Conservation (phyloP, 192 early-diverging fungal species). For the Obelidium mucronatum region DNA sequence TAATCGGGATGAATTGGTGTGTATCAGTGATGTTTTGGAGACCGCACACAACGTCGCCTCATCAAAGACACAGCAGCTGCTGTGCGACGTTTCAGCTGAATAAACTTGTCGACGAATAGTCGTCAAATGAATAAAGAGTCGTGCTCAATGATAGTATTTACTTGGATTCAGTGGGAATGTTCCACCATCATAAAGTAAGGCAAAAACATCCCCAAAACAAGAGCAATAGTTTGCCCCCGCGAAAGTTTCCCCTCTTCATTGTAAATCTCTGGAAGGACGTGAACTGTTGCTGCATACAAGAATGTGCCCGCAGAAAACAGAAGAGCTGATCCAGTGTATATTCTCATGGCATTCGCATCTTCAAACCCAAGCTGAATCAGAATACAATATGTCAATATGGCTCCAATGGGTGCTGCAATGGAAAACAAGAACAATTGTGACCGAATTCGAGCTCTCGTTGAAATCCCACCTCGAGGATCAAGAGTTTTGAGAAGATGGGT, state of each 20-base stretch:
- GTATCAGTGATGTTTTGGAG: too few relatives aligned
- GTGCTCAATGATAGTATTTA: too few relatives aligned
- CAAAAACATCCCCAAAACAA: conserved; percentile 59
- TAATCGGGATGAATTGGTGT: too few relatives aligned
- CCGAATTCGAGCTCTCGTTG: conserved; percentile 64
- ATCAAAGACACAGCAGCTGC: too few relatives aligned
- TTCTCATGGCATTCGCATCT: conserved; percentile 58
- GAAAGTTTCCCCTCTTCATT: conserved; percentile 41
- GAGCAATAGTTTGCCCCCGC: conserved; percentile 48
- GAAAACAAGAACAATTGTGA: conserved; percentile 84
- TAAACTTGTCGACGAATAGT: too few relatives aligned
- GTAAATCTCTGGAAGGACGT: conserved; percentile 75
- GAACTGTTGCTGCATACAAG: conserved; percentile 92
- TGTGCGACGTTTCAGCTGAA: too few relatives aligned
- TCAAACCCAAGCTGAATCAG: conserved; percentile 39
- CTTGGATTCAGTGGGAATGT: conserved; percentile 31
- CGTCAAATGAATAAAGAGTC: too few relatives aligned
- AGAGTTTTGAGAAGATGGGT: conserved; percentile 87
- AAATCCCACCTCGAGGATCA: conserved; percentile 45
- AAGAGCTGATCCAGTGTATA: conserved; percentile 83
- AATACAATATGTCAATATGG: conserved; percentile 64
- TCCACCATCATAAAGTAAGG: conserved; percentile 47
- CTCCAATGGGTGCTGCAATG: conserved; percentile 82
- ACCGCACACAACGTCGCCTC: too few relatives aligned
- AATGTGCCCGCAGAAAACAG: conserved; percentile 87